Percentiles rank a stretch among this genome's conserved stretches.
These are phyloP conservation scores for Infundibulicybe gibba DNA, from an alignment of 768 basidiomycete species.

Conservation along the genomic window DNA sequence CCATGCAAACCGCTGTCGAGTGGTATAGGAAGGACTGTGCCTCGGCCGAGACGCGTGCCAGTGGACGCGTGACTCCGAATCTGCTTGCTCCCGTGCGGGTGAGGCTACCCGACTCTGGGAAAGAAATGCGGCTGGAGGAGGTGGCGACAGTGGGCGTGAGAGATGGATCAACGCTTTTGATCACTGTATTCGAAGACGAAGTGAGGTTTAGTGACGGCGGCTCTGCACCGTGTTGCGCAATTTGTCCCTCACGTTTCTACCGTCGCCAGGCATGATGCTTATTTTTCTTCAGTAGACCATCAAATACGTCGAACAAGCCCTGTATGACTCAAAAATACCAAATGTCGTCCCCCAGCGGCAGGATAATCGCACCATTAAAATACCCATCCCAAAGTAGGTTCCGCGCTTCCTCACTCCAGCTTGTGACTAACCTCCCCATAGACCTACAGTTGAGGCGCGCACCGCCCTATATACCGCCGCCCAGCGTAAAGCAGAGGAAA, in stretches of 20 bases:
- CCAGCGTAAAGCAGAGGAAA: slow-evolving; percentile 67
- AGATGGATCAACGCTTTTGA: slow-evolving; percentile 68
- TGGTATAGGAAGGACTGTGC: slow-evolving; percentile 78
- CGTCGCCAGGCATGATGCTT: slow-evolving; percentile 1
- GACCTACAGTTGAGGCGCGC: slow-evolving; percentile 76
- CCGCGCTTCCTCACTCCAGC: background rate
- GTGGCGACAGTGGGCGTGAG: slow-evolving; percentile 78
- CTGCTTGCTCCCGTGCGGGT: slow-evolving; percentile 70
- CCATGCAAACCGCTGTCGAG: slow-evolving; percentile 64
- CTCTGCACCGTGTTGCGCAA: too few relatives aligned
- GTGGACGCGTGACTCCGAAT: slow-evolving; percentile 72
- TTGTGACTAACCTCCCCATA: slow-evolving; percentile 19
- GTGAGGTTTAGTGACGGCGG: slow-evolving; percentile 38
- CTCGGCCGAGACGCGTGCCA: slow-evolving; percentile 65
- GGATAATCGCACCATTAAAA: slow-evolving; percentile 69
- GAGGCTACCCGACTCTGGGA: slow-evolving; percentile 35
- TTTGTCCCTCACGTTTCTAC: slow-evolving; percentile 1
- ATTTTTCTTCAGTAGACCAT: slow-evolving; percentile 53
- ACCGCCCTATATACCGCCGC: slow-evolving; percentile 50
- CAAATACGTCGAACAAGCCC: slow-evolving; percentile 70
- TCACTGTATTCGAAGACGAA: slow-evolving; percentile 77
- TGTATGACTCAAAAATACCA: slow-evolving; percentile 75
- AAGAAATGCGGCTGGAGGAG: slow-evolving; percentile 52
- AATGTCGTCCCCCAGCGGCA: slow-evolving; percentile 68
- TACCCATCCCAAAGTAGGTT: slow-evolving; percentile 75